Evolutionary conservation across 2,329 filamentous ascomycete species (phyloP), one percentile per base, ranked within the genome.

Genomic region (Zasmidium cellare): DNA sequence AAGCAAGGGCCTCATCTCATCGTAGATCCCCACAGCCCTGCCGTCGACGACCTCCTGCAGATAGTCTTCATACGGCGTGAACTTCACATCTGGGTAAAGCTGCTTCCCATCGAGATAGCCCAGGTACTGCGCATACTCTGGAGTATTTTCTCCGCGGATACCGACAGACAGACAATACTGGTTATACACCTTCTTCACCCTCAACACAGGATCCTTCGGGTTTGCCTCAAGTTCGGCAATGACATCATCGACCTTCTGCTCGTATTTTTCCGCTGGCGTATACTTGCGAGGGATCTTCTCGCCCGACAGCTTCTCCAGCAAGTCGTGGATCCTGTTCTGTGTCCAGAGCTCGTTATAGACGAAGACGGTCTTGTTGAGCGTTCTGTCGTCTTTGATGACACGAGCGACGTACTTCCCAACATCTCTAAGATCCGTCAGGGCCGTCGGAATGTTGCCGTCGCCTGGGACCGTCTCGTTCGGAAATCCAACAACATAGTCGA

Each of bases 81-180:
- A 73, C 53, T 75, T 60, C 54, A 83, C 72, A 20, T 82, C 80
- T 2, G 82, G 82, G 63, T 84, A 85, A 19, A 85, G 70, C 18
- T 84, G 79, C 62, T 78, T 79, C 28, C 73, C 76, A 54, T 77
- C 73, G 18, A 84, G 58, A 66, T 85, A 68, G 1, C 67, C 67
- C 3, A 86, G 72, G 59, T 84, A 84, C 51, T 75, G 72, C 11
- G 83, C 83, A 59, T 78, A 75, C 54, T 82, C 78, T 0, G 78
- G 80, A 9, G 73, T 79, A 67, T 84, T 84, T 60, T 87, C 83
- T 1, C 77, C 79, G 1, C 82, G 74, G 19, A 84, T 65, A 14
- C 74, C 77, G 74, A 74, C 79, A 0, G 76, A 79, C 35, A 78
- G 65, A 49, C 71, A 65, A 63, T 83, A 84, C 63, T 83, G 73